These are phyloP conservation scores for Moesziomyces globuligerus DNA, from an alignment of 1,284 basidiomycete genomes.

Conservation along the genomic window DNA sequence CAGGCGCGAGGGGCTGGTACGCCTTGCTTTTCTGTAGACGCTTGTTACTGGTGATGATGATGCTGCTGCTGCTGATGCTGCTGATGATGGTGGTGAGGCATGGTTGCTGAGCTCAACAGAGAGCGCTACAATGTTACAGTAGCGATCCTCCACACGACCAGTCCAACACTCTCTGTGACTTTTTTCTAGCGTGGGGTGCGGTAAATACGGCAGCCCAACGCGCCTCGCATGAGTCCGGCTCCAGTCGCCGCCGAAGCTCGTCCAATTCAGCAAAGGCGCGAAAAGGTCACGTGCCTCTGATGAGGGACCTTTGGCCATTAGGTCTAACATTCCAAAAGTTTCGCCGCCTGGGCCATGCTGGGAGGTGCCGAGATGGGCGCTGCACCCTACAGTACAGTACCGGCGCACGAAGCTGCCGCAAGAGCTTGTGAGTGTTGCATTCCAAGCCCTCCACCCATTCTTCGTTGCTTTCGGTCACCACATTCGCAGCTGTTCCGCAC, in stretches of 20 bases:
- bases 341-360: slow-evolving; percentile 17
- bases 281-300: slow-evolving; percentile 19
- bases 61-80: neutral
- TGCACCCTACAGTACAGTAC: too few relatives aligned
- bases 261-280: slow-evolving; percentile 20
- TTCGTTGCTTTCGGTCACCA: too few relatives aligned
- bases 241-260: neutral
- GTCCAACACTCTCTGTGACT: neutral
- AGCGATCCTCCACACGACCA: too few relatives aligned
- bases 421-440: slow-evolving; percentile 18
- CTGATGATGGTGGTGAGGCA: neutral
- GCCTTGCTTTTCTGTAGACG: slow-evolving; percentile 13
- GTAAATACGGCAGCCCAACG: slow-evolving; percentile 15
- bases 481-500: too few relatives aligned
- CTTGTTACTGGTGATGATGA: neutral
- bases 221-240: neutral
- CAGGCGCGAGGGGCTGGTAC: neutral
- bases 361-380: too few relatives aligned
- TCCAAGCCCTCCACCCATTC: slow-evolving; percentile 2
- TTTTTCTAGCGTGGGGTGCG: neutral
- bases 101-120: neutral
- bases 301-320: too few relatives aligned
- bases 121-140: too few relatives aligned
- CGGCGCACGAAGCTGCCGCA: too few relatives aligned
- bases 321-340: slow-evolving; percentile 13